Percentiles rank a stretch among this genome's conserved stretches.
Evolutionary conservation across 495 filamentous ascomycete species (phyloP).

Genomic region (Podospora sp.): DNA sequence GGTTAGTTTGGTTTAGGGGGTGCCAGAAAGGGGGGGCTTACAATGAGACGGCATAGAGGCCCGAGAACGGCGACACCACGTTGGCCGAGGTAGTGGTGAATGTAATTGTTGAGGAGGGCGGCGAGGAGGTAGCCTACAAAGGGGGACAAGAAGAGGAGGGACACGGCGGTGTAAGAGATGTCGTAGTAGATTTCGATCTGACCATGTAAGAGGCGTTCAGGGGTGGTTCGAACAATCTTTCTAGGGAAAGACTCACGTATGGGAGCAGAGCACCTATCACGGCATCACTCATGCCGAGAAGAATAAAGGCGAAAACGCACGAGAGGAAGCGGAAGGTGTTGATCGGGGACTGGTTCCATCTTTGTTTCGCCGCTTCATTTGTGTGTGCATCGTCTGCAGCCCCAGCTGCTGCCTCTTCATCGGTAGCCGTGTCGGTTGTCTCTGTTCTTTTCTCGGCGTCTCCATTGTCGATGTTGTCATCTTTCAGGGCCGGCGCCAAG

Average conservation of each 20-base stretch:
- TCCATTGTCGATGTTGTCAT: neutral
- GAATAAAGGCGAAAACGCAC: constrained; percentile 73
- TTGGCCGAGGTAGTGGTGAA: constrained; percentile 65
- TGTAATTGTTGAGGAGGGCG: constrained; percentile 67
- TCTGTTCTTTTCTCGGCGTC: constrained; percentile 8
- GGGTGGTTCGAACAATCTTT: constrained; percentile 8
- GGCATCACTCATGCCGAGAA: constrained; percentile 83
- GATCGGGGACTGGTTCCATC: constrained; percentile 70
- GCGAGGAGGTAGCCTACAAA: constrained; percentile 80
- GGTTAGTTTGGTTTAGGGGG: neutral
- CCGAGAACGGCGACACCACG: constrained; percentile 71
- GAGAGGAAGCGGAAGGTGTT: constrained; percentile 68
- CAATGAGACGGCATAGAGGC: constrained; percentile 63
- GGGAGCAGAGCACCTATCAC: constrained; percentile 69
- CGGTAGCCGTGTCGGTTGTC: constrained; percentile 10
- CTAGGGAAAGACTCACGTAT: constrained; percentile 18
- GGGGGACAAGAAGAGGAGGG: constrained; percentile 78
- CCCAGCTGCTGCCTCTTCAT: constrained; percentile 6
- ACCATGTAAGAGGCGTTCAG: constrained; percentile 1
- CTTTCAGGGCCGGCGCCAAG: neutral
- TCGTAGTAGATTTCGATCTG: constrained; percentile 67
- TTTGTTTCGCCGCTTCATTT: constrained; percentile 35
- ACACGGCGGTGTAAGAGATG: constrained; percentile 76
- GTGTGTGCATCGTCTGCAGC: neutral
- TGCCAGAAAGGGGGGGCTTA: neutral